Conservation (phyloP, 2,329 filamentous ascomycete genomes). For the Alternaria infectoria region DNA sequence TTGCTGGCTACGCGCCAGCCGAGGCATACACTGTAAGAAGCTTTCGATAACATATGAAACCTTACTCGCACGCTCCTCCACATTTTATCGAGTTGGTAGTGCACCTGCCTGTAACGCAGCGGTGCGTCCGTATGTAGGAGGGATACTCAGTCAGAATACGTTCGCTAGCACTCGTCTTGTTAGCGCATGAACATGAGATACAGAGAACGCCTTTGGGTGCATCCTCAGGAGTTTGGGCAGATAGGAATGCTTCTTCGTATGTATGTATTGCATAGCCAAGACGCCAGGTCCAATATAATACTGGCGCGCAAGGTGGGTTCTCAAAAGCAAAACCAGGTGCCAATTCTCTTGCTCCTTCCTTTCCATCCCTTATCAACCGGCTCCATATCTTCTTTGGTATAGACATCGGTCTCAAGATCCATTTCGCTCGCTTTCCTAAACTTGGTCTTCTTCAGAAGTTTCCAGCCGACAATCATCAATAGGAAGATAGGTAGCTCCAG, state of each 20-base stretch:
- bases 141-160: no score
- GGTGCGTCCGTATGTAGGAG: no score
- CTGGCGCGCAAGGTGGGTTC: background rate
- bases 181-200: background rate
- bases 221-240: background rate
- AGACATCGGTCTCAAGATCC: conserved; percentile 41
- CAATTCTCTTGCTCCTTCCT: conserved; percentile 27
- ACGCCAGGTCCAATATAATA: background rate
- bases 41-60: background rate
- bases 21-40: background rate
- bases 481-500: conserved; percentile 48
- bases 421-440: conserved; percentile 33
- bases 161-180: background rate
- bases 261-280: background rate
- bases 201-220: background rate
- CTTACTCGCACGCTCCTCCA: no score
- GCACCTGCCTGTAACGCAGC: no score
- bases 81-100: no score
- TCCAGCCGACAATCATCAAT: conserved; percentile 37
- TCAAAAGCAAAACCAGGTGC: conserved; percentile 39
- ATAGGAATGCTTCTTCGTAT: background rate
- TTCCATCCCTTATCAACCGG: conserved; percentile 31
- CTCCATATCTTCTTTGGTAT: conserved; percentile 39
- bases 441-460: conserved; percentile 37
- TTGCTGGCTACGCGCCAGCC: background rate